Base-by-base conservation (phyloP, 352 stramenopile species). In the Pythium oligandrum region DNA sequence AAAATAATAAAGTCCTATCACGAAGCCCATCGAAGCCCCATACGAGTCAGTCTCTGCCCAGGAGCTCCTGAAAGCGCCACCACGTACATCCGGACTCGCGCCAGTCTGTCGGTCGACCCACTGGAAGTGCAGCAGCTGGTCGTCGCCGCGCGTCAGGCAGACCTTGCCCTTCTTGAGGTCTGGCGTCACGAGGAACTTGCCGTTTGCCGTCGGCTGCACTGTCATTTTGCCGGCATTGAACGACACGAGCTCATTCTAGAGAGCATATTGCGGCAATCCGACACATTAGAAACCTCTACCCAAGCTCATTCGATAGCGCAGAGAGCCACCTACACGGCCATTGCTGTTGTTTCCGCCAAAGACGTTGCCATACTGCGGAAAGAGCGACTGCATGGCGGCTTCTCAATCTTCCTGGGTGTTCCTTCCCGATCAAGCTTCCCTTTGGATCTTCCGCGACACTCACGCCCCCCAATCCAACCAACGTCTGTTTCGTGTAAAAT, bases 141-240 rank as follows among this genome's bases (percentile, higher is more conserved):
- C 90, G 49, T 93, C 83, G 10, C 76, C 86, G 47, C 86, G 83
- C 40, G 86, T 90, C 56, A 96, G 73, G 58, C 73, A 83, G 58
- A 96, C 73, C 60, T 91, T 91, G 44, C 90, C 90, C 68, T 97
- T 97, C 65, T 95, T 86, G 36, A 90, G 66, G 57, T 97, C 87
- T 9, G 90, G 88, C 48, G 78, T 86, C 43, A 97, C 71, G 17
- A 95, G 49, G 57, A 96, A 95, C 63, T 96, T 96, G 55, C 82
- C 86, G 54, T 85, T 83, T n/a, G 74, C 57, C 44, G 79, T 69
- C 12, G 81, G 64, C 44, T 75, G 79, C 17, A 86, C 76, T 6
- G 74, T 82, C 86, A 96, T 91, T 68, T 95, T 96, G 56, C 90
- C 90, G 7, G 90, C 90, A 43, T 96, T 94, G 67, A 97, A 97